Conservation (phyloP, 306 rosid species). For the Mucuna pruriens region DNA sequence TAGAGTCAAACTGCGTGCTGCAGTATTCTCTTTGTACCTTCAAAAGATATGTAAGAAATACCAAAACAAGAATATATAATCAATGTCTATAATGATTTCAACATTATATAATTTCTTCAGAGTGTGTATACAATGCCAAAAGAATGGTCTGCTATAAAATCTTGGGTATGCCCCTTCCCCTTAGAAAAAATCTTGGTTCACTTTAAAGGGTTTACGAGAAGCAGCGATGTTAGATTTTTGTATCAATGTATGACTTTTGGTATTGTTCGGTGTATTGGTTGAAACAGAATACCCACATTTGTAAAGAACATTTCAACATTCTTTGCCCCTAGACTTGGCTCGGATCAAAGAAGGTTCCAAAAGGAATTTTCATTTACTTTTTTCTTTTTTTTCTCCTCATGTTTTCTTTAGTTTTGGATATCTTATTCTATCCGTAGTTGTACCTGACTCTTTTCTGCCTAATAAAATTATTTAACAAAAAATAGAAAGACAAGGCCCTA, state of each 20-base stretch:
- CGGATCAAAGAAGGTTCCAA: too few species aligned
- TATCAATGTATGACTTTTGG: too few species aligned
- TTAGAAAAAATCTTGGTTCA: background rate
- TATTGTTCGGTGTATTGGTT: too few species aligned
- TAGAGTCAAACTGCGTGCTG: constrained; percentile 62
- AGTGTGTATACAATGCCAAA: too few species aligned
- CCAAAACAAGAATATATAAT: constrained; percentile 37
- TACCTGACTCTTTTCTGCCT: background rate
- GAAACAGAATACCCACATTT: too few species aligned
- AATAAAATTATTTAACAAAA: background rate
- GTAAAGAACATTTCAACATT: too few species aligned
- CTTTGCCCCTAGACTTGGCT: too few species aligned
- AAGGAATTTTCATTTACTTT: too few species aligned
- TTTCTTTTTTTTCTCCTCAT: background rate
- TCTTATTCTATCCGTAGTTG: background rate
- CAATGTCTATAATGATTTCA: too few species aligned
- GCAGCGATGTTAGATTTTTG: background rate
- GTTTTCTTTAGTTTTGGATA: background rate
- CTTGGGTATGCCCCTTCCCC: background rate
- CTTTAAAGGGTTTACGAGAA: constrained; percentile 14
- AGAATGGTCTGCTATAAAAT: too few species aligned
- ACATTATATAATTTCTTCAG: too few species aligned
- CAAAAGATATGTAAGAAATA: constrained; percentile 36
- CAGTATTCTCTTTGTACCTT: constrained; percentile 75
- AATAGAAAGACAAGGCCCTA: constrained; percentile 6